Evolutionary conservation across 805 yeast genomes (phyloP).

Genomic region (Barnettozyma sucrosica): DNA sequence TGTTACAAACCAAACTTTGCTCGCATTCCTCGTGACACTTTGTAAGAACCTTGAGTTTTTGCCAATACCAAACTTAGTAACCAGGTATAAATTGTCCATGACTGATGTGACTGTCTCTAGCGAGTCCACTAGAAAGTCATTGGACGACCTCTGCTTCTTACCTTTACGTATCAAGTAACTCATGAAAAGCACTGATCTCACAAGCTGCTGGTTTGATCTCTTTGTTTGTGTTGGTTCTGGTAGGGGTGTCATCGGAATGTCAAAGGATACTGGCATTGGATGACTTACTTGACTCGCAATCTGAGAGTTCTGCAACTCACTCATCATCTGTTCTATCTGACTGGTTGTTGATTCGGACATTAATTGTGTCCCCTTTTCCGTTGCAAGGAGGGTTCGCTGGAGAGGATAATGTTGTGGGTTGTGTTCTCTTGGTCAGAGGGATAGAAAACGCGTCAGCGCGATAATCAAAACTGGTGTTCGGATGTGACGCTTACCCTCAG

Average conservation of each 20-base stretch:
- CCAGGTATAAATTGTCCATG: conserved; percentile 16
- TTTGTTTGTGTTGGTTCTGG: not conserved
- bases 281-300: not conserved
- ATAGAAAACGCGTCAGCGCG: not conserved
- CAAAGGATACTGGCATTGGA: conserved; percentile 3
- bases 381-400: no score
- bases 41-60: conserved; percentile 9
- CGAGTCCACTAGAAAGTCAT: conserved; percentile 11
- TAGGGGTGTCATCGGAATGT: conserved; percentile 1
- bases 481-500: no score
- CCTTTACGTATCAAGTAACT: conserved; percentile 12
- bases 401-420: not conserved
- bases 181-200: conserved; percentile 13
- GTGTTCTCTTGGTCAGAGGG: not conserved
- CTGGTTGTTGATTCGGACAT: conserved; percentile 8
- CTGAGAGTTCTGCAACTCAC: conserved; percentile 4
- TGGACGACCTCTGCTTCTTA: not conserved
- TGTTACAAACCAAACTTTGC: conserved; percentile 18
- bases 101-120: conserved; percentile 15
- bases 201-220: conserved; percentile 9
- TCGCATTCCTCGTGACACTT: conserved; percentile 6
- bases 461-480: not conserved
- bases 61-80: conserved; percentile 16
- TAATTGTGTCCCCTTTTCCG: not conserved
- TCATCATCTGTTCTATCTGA: conserved; percentile 9